Evolutionary conservation across 176 grass and related monocot species (phyloP).

Genomic region (Oropetium thomaeum): DNA sequence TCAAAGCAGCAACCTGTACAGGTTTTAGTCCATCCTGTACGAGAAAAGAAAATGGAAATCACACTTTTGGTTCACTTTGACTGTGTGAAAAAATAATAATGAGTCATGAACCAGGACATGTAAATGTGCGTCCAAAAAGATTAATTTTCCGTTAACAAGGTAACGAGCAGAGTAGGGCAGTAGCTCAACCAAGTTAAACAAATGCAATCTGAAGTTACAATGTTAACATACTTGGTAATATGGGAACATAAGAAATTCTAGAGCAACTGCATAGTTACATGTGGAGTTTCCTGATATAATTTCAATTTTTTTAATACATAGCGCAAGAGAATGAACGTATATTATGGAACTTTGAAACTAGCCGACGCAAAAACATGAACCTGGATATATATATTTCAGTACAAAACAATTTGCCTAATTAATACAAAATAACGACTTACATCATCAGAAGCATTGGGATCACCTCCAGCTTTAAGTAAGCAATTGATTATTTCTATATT

Average conservation of each 20-base stretch:
- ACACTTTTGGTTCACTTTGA: background rate
- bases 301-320: background rate
- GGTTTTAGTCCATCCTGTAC: conserved; percentile 82
- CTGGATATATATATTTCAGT: background rate
- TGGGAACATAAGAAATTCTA: background rate
- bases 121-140: background rate
- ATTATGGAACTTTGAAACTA: background rate
- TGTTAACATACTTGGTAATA: background rate
- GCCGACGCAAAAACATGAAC: background rate
- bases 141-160: background rate
- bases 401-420: background rate
- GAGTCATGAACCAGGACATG: background rate
- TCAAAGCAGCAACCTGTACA: conserved; percentile 78
- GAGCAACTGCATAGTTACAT: background rate
- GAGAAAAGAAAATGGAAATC: background rate
- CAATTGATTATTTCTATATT: conserved; percentile 64
- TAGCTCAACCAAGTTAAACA: background rate
- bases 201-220: background rate
- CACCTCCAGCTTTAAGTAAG: conserved; percentile 75
- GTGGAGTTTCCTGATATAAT: background rate
- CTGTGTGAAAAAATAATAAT: background rate
- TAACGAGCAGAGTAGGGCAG: background rate
- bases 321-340: background rate
- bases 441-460: conserved; percentile 79
- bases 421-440: conserved; percentile 37